Conservation (phyloP, 2,329 filamentous ascomycete genomes). For the Xylariomycetidae sp. region DNA sequence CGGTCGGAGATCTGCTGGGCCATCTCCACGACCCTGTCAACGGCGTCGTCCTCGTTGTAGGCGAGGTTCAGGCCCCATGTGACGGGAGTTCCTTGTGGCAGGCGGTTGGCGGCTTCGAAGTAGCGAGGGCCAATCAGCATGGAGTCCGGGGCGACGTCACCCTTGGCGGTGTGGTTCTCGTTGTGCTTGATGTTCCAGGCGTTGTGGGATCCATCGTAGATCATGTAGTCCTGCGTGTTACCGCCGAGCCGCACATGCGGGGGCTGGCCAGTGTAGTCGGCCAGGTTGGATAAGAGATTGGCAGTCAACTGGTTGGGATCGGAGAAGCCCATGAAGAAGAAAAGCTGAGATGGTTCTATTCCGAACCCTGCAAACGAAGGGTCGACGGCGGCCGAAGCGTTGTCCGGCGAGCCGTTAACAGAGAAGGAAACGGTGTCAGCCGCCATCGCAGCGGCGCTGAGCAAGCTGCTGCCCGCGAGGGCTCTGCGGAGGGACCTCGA, state of each 20-base stretch:
- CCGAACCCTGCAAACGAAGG: slow-evolving; percentile 43
- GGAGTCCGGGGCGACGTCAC: slow-evolving; percentile 33
- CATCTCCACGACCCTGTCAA: slow-evolving; percentile 34
- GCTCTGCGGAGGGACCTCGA: slow-evolving; percentile 1
- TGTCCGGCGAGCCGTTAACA: background rate
- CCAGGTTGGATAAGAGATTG: slow-evolving; percentile 42
- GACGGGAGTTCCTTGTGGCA: slow-evolving; percentile 42
- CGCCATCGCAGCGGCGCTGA: background rate
- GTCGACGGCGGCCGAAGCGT: background rate
- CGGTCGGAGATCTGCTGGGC: slow-evolving; percentile 25
- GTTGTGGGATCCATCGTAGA: slow-evolving; percentile 32
- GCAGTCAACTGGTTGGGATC: slow-evolving; percentile 36
- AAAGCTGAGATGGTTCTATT: slow-evolving; percentile 47
- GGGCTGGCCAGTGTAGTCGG: slow-evolving; percentile 40
- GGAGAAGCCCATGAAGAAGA: slow-evolving; percentile 40
- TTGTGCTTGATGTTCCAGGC: slow-evolving; percentile 33
- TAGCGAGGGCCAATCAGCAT: slow-evolving; percentile 41
- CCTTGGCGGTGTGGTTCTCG: slow-evolving; percentile 30
- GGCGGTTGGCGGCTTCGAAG: slow-evolving; percentile 40
- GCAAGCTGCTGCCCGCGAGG: background rate
- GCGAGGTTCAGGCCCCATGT: slow-evolving; percentile 45
- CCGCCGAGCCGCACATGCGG: slow-evolving; percentile 43
- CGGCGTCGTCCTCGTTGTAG: slow-evolving; percentile 37
- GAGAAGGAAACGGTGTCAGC: background rate
- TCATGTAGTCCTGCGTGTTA: slow-evolving; percentile 45